Base-by-base conservation (phyloP, 2,329 filamentous ascomycete genomes). In the Verticillium dahliae region DNA sequence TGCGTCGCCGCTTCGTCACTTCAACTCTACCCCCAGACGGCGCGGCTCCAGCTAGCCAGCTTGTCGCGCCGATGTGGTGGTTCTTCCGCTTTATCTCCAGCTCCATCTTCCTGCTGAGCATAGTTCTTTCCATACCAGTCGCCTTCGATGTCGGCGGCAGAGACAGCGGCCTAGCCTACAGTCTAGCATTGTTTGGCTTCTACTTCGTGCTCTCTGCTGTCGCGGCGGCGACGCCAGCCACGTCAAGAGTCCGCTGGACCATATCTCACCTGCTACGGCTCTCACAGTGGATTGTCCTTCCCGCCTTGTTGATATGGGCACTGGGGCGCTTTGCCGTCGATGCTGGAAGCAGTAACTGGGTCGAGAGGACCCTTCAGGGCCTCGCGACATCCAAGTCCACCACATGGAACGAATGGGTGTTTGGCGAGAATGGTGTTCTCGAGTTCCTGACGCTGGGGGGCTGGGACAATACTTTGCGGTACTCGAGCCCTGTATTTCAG, bases 111-210 rank as follows among this genome's bases (percentile, higher is more conserved):
- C 87, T 98, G 70, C 84, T 93, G 77, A 90, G 90, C 78, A 92
- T 97, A 75, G 88, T 98, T 72, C 90, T 98, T 73, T 97, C 92
- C 65, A 95, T 99, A 73, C 95, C 95, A 65, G 88, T 99, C 73
- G 91, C 94, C 71, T 98, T 98, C 80, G 95, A 99, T 85, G 94
- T 98, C 71, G 95, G 95, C 73, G 95, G 95, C 65, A 89, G 92
- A 71, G 93, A 95, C 69, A 96, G 92, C 72, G 95, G 95, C 63
- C 83, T 99, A 71, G 94, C 92, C 65, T 98, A 96, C 80, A 97
- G 92, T 72, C 85, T 98, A 60, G 87, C 90, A 57, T 85, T 98
- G 60, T 93, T 94, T 68, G 82, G 85, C 70, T 98, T 96, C 81
- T 98, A 98, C 80, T 89, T 97, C 74, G 77, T 91, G 74, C 92